A percentile compares a stretch with the other conserved stretches of the same genome.
Conservation (phyloP, 345 rosid species). For the Camelina sativa region DNA sequence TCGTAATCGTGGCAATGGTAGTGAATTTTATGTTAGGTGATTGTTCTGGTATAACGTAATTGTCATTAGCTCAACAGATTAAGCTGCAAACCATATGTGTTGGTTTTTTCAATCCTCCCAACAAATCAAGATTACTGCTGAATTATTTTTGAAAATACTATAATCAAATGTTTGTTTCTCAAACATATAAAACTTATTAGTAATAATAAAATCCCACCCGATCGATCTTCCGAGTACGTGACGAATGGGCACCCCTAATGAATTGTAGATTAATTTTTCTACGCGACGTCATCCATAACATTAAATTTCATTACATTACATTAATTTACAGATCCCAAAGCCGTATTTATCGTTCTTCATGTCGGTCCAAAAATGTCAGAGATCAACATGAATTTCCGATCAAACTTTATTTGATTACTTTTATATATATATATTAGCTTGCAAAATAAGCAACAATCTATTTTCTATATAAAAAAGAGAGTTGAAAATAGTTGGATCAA, state of each 20-base stretch:
- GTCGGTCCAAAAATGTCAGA: conserved; percentile 43
- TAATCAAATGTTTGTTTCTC: not conserved
- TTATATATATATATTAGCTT: conserved; percentile 22
- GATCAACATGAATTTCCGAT: conserved; percentile 47
- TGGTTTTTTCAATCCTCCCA: no score
- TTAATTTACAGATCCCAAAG: conserved; percentile 47
- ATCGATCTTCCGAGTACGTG: conserved; percentile 28
- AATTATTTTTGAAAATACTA: not conserved
- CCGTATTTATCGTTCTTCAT: conserved; percentile 40
- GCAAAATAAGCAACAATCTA: conserved; percentile 33
- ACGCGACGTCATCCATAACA: conserved; percentile 39
- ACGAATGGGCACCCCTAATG: conserved; percentile 32
- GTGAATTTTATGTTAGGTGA: not conserved
- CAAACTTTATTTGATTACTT: conserved; percentile 34
- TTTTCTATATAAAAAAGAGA: not conserved
- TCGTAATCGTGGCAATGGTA: not conserved
- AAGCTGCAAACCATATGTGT: not conserved
- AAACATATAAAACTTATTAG: not conserved
- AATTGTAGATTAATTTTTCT: conserved; percentile 22
- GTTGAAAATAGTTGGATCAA: conserved; percentile 38
- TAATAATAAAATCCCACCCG: no score
- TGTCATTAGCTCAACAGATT: not conserved
- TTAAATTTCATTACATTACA: conserved; percentile 21
- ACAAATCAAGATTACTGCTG: not conserved
- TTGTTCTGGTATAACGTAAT: not conserved